A percentile compares a stretch with the other conserved stretches of the same genome.
Conservation (phyloP, 768 basidiomycete species). For the Pleurotus tuber-regium region DNA sequence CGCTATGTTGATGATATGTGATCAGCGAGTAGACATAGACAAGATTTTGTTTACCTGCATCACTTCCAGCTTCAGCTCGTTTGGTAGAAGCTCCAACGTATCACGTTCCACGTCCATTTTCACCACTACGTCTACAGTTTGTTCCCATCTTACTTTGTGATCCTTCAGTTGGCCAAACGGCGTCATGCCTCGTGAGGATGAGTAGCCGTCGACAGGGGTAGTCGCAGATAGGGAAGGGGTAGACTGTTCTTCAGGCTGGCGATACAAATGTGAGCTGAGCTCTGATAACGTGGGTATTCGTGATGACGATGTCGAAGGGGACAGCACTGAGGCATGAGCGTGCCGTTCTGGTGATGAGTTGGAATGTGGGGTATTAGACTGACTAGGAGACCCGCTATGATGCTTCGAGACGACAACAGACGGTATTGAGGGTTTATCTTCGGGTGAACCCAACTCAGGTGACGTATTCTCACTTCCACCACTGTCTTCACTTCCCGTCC, state of each 20-base stretch:
- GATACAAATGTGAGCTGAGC: conserved; percentile 12
- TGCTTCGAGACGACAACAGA: conserved; percentile 16
- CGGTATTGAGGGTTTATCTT: conserved; percentile 12
- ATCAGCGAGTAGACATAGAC: neutral
- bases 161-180: conserved; percentile 57
- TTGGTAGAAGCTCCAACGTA: conserved; percentile 48
- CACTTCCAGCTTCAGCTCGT: conserved; percentile 64
- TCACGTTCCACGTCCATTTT: conserved; percentile 59
- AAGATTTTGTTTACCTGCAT: conserved; percentile 35
- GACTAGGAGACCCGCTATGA: neutral
- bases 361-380: neutral
- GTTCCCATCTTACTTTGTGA: conserved; percentile 64
- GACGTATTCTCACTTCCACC: conserved; percentile 11
- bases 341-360: neutral
- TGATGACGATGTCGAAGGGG: neutral
- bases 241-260: conserved; percentile 12
- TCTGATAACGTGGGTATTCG: conserved; percentile 1
- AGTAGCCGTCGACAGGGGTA: conserved; percentile 14
- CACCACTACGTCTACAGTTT: conserved; percentile 53
- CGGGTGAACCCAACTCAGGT: neutral
- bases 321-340: neutral
- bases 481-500: conserved; percentile 16
- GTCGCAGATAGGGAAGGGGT: conserved; percentile 10
- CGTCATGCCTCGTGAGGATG: conserved; percentile 59
- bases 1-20: conserved; percentile 20